These are phyloP conservation scores for Cymbopogon citratus DNA, from an alignment of 176 grass and related monocot species.

Conservation along the genomic window DNA sequence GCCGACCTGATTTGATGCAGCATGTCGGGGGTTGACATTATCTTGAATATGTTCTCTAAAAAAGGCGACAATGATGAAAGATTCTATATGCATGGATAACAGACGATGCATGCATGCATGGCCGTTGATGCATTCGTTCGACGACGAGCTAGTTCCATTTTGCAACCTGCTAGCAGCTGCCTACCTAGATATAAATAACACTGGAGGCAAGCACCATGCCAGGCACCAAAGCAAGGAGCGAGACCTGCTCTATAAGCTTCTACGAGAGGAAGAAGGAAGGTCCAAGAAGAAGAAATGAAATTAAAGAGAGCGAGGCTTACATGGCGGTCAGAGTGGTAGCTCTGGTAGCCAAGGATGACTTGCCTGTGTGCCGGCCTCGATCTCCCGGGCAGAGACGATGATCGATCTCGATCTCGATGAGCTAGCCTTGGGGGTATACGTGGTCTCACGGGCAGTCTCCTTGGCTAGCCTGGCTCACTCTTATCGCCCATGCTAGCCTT, in stretches of 20 bases:
- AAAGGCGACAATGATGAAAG: constrained; percentile 7
- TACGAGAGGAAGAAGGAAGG: not conserved
- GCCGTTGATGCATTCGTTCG: too few relatives aligned
- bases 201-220: not conserved
- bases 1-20: not conserved
- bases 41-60: constrained; percentile 33
- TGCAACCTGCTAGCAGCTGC: too few relatives aligned
- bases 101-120: not conserved
- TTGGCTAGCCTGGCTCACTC: constrained; percentile 38
- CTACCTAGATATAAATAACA: constrained; percentile 11
- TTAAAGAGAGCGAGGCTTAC: constrained; percentile 35
- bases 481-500: constrained; percentile 32
- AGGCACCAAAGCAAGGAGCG: not conserved
- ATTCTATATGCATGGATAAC: not conserved
- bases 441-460: constrained; percentile 34
- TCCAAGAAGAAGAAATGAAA: not conserved
- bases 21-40: constrained; percentile 17
- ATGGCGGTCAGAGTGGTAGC: constrained; percentile 20
- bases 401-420: not conserved
- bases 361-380: constrained; percentile 22
- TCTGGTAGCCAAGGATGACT: constrained; percentile 52
- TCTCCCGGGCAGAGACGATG: not conserved
- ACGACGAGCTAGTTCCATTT: too few relatives aligned
- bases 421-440: not conserved
- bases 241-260: too few relatives aligned